Evolutionary conservation across 768 basidiomycete genomes (phyloP).

Genomic region (Tulasnella sp.): DNA sequence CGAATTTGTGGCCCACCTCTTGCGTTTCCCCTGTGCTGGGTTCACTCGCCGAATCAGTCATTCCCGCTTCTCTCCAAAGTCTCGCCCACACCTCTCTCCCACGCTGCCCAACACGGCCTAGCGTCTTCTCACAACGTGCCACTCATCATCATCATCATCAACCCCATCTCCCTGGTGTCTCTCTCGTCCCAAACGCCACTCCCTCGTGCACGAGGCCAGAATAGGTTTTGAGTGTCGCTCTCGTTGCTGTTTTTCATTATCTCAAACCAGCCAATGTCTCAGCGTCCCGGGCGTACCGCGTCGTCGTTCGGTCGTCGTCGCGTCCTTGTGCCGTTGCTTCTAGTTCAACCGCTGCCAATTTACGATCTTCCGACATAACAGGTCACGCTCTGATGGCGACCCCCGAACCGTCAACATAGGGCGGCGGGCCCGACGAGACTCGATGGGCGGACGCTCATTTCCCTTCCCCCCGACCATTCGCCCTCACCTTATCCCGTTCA

Average conservation of each 20-base stretch:
- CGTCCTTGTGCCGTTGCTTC: neutral
- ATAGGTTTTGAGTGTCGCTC: neutral
- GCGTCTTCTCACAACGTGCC: constrained; percentile 8
- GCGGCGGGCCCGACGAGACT: neutral
- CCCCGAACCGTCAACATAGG: neutral
- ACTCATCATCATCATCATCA: neutral
- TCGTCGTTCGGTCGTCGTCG: neutral
- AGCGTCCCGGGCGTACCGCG: neutral
- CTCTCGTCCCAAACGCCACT: neutral
- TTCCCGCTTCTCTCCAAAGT: neutral
- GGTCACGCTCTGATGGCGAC: constrained; percentile 3
- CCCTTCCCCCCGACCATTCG: neutral
- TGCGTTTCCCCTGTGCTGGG: constrained; percentile 5
- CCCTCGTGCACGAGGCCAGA: neutral
- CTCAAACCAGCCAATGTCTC: neutral
- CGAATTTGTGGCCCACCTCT: neutral
- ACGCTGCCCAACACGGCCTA: neutral
- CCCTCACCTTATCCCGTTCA: neutral
- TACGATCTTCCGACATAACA: constrained; percentile 9
- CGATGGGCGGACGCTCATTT: neutral
- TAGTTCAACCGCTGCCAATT: constrained; percentile 1
- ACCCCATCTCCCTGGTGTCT: neutral
- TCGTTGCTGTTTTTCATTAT: neutral
- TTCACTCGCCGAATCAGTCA: neutral
- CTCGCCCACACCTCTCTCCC: constrained; percentile 9